Base-by-base conservation (phyloP, 1,284 basidiomycete species). In the Sanguinoderma infundibulare region DNA sequence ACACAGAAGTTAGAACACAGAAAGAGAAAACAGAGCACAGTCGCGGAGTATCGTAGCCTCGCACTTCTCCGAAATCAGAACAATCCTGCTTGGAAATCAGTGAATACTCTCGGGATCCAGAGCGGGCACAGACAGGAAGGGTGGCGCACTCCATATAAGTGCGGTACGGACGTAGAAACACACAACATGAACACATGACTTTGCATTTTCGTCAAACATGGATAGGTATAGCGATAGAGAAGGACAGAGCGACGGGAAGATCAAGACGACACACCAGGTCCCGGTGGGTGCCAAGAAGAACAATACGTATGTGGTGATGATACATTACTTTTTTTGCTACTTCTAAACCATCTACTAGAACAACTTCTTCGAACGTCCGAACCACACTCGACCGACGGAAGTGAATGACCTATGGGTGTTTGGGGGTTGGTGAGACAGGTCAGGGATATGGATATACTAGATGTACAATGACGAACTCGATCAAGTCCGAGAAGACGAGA, bases 311-410 rank as follows among this genome's bases (percentile, higher is more conserved):
- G 34, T 35, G 46, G 46, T 49, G 28, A 28, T 49, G 46, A 49
- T 49, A 49, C 46, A 49, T 49, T 49, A 49, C 46, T 49, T 49
- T 28, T 49, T 49, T 49, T 49, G 28, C 15, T 49, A 49, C 46
- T 49, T 49, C 46, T 49, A 28, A 26, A 46, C 24, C 42, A 26
- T 46, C 42, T 46, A 46, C 42, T 46, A 22, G 14, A 26, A 32
- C 46, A 17, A 32, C 46, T 49, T 32, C 28, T 49, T 49, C 28
- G 46, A 49, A 49, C 46, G 46, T 49, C 46, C 46, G 28, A 32
- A 49, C 46, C 15, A 47, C 26, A 30, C 5, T 47, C 8, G 15
- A 47, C 46, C 46, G 26, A 30, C 46, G 46, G 46, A 49, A 49
- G 15, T 49, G 28, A 49, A 49, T 5, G 2, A 3, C 15, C 26